Evolutionary conservation across 768 basidiomycete species (phyloP).

Genomic region (Leccinellum rugosiceps): DNA sequence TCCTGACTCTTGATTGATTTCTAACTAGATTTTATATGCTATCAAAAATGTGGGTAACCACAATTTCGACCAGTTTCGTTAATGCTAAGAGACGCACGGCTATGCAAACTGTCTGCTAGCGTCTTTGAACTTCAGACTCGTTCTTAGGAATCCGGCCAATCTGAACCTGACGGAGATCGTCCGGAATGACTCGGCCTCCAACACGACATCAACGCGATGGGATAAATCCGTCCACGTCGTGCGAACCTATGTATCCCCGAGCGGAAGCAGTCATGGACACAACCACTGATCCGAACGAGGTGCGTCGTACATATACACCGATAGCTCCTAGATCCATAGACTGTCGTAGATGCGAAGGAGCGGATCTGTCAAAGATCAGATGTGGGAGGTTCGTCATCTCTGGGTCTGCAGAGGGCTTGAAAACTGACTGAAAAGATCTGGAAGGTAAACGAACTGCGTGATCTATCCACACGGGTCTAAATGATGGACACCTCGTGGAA

Average conservation of each 20-base stretch:
- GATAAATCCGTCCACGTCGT: background rate
- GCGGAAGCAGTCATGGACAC: background rate
- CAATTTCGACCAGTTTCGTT: too few species aligned
- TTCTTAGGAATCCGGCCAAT: background rate
- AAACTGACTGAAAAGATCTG: background rate
- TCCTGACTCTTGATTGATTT: background rate
- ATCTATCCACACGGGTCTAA: too few species aligned
- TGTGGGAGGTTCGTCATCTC: background rate
- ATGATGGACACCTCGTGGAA: too few species aligned
- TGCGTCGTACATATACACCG: background rate
- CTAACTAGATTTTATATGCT: background rate
- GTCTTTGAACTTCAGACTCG: conserved; percentile 5
- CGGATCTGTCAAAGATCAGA: too few species aligned
- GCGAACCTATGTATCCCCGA: background rate
- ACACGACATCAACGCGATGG: too few species aligned
- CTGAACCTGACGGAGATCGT: background rate
- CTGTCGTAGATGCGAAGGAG: too few species aligned
- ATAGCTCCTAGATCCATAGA: too few species aligned
- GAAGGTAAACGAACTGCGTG: too few species aligned
- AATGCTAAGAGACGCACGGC: background rate
- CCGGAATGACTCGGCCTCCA: background rate
- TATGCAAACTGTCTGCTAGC: conserved; percentile 16
- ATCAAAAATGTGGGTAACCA: conserved; percentile 5
- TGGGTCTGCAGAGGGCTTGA: too few species aligned
- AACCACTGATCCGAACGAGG: background rate